Conservation (phyloP, 2,329 filamentous ascomycete species). For the Aspergillus novoparasiticus region DNA sequence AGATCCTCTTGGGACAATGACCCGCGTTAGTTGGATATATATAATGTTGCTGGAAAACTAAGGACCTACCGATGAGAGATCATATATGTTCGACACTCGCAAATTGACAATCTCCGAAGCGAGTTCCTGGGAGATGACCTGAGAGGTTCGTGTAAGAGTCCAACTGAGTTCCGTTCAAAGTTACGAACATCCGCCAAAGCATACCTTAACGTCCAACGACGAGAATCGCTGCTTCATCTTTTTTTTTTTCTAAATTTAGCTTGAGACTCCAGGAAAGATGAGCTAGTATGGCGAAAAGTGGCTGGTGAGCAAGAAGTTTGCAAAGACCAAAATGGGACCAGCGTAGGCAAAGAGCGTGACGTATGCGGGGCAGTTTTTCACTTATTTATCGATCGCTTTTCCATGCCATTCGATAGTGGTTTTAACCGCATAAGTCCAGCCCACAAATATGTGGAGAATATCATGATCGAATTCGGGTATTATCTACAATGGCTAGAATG, state of each 20-base stretch:
- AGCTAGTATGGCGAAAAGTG: conserved; percentile 15
- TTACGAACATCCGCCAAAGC: neutral
- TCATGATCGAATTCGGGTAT: neutral
- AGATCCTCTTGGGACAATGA: conserved; percentile 66
- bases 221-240: conserved; percentile 63
- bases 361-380: conserved; percentile 39
- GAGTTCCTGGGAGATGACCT: conserved; percentile 96
- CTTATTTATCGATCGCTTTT: conserved; percentile 15
- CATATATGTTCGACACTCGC: conserved; percentile 91
- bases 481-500: neutral
- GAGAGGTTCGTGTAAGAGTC: conserved; percentile 14
- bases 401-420: conserved; percentile 10
- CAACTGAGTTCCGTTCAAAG: neutral
- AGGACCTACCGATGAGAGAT: conserved; percentile 72
- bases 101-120: conserved; percentile 73
- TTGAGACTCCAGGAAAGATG: conserved; percentile 10
- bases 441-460: conserved; percentile 4
- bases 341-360: conserved; percentile 29
- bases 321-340: conserved; percentile 15
- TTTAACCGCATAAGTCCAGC: neutral
- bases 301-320: conserved; percentile 16
- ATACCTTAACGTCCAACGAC: conserved; percentile 59
- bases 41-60: neutral
- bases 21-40: conserved; percentile 14
- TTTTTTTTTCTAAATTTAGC: conserved; percentile 25